Evolutionary conservation across 2,329 filamentous ascomycete genomes (phyloP).

Genomic region (Fusarium chlamydosporum): DNA sequence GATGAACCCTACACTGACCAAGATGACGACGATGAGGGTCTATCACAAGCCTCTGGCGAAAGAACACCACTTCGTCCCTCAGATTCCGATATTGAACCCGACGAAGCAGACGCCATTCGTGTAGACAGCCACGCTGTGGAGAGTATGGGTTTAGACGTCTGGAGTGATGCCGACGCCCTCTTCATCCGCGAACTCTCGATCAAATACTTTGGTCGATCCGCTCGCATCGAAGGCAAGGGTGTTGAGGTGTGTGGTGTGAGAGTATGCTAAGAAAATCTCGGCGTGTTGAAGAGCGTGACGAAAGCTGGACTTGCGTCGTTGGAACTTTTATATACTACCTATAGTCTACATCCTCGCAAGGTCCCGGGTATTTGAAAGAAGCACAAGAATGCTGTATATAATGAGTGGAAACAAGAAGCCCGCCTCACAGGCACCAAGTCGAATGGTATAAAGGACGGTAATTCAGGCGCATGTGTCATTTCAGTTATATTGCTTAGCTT

Average conservation of each 20-base stretch:
- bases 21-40: constrained; percentile 56
- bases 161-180: constrained; percentile 77
- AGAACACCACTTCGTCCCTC: constrained; percentile 48
- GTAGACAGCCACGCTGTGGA: constrained; percentile 76
- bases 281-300: constrained; percentile 32
- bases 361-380: constrained; percentile 18
- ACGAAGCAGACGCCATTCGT: constrained; percentile 61
- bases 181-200: constrained; percentile 75
- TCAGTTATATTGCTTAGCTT: not conserved
- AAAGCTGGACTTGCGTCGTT: constrained; percentile 50
- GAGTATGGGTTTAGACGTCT: constrained; percentile 82
- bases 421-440: constrained; percentile 30
- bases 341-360: constrained; percentile 32
- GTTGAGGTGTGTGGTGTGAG: constrained; percentile 81
- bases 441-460: constrained; percentile 10
- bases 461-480: constrained; percentile 5
- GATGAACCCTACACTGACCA: constrained; percentile 59
- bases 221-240: constrained; percentile 75
- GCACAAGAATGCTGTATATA: constrained; percentile 27
- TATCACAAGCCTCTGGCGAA: constrained; percentile 52
- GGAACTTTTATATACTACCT: constrained; percentile 37
- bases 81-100: constrained; percentile 48
- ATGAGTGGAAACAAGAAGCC: constrained; percentile 32
- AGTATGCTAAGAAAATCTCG: constrained; percentile 67
- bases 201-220: constrained; percentile 75